A percentile compares a stretch with the other conserved stretches of the same genome.
Conservation (phyloP, 495 filamentous ascomycete genomes). For the Alectoria sarmentosa region DNA sequence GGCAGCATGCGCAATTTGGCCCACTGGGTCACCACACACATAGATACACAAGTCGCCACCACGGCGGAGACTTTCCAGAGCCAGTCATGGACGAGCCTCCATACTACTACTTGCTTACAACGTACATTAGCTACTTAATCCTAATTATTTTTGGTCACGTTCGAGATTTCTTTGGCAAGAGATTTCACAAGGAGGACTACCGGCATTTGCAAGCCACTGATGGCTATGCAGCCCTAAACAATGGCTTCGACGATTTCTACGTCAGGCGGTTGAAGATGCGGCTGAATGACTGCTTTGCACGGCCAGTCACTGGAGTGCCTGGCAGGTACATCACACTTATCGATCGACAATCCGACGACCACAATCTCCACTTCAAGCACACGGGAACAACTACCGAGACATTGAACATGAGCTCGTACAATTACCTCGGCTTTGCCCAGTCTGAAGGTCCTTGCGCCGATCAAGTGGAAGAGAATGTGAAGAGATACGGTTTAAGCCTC, state of each 20-base stretch:
- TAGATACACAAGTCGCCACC: constrained; percentile 77
- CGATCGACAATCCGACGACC: constrained; percentile 79
- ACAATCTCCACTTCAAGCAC: constrained; percentile 79
- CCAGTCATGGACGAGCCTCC: constrained; percentile 93
- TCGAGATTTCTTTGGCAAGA: constrained; percentile 95
- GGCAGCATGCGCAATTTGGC: constrained; percentile 85
- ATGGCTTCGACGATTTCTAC: constrained; percentile 98
- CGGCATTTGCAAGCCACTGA: constrained; percentile 72
- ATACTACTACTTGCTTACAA: constrained; percentile 93
- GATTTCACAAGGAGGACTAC: constrained; percentile 79
- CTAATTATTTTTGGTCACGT: constrained; percentile 93
- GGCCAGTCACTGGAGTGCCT: constrained; percentile 87
- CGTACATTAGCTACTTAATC: constrained; percentile 94
- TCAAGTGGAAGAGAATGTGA: constrained; percentile 75
- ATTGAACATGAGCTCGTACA: constrained; percentile 97
- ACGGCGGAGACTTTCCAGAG: constrained; percentile 67
- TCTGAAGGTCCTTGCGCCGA: constrained; percentile 97
- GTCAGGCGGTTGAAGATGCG: constrained; percentile 84
- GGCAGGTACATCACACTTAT: constrained; percentile 89
- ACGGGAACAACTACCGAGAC: constrained; percentile 93
- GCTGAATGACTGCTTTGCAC: constrained; percentile 93
- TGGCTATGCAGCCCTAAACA: constrained; percentile 94
- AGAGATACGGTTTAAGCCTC: constrained; percentile 73
- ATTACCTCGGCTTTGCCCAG: constrained; percentile 97
- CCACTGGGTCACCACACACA: constrained; percentile 74